These are phyloP conservation scores for Ceratobasidium theobromae DNA, from an alignment of 1,284 basidiomycete genomes.

Conservation along the genomic window DNA sequence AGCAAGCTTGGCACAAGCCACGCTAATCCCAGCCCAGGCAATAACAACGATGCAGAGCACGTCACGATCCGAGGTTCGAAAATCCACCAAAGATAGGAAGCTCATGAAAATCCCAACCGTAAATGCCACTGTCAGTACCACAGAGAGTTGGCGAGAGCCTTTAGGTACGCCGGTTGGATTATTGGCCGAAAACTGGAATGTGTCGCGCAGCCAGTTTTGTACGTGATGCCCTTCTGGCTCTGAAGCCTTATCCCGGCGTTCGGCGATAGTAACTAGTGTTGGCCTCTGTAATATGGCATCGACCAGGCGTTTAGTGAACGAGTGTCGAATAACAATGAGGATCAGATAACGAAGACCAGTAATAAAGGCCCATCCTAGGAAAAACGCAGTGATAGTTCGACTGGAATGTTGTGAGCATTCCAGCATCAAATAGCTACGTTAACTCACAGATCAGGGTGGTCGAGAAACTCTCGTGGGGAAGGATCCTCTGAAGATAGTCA, in stretches of 20 bases:
- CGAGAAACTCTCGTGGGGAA: conserved; percentile 38
- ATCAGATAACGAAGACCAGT: conserved; percentile 47
- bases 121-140: conserved; percentile 16
- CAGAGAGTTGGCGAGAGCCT: conserved; percentile 21
- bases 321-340: conserved; percentile 10
- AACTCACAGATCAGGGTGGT: conserved; percentile 43
- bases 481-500: conserved; percentile 25
- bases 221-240: conserved; percentile 11
- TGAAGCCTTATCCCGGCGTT: conserved; percentile 16
- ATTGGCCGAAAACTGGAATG: conserved; percentile 2
- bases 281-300: conserved; percentile 35
- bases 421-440: neutral
- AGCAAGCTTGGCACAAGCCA: conserved; percentile 29
- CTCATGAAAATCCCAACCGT: conserved; percentile 2
- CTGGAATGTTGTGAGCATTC: conserved; percentile 43
- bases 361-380: conserved; percentile 55
- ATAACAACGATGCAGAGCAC: conserved; percentile 25
- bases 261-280: conserved; percentile 30
- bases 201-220: conserved; percentile 37
- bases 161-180: conserved; percentile 1
- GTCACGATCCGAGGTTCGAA: neutral
- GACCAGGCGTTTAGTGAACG: conserved; percentile 40
- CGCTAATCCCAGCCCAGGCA: conserved; percentile 24
- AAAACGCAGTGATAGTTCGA: conserved; percentile 50
- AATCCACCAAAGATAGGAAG: conserved; percentile 22